Base-by-base conservation (phyloP, 2,329 filamentous ascomycete genomes). In the Aspergillus felis region DNA sequence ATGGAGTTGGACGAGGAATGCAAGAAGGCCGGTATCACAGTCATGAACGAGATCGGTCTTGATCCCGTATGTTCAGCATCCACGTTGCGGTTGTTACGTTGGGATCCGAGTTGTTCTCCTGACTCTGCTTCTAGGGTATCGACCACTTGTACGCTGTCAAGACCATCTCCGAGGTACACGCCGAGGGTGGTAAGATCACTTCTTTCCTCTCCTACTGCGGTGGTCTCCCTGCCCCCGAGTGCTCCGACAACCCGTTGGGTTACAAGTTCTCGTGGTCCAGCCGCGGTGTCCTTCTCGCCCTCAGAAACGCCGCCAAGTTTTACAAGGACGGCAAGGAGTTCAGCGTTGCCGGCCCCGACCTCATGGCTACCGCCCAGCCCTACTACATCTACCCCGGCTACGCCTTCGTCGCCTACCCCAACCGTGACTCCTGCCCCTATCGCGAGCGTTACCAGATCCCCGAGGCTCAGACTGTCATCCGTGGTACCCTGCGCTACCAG, bases 1-100 rank as follows among this genome's bases (percentile, higher is more conserved):
- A 77, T 88, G 79, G 93, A 92, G 80, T 86, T 97, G 52, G 89
- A 97, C 69, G 81, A 87, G 68, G 81, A 88, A 67, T 86, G 84
- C 74, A 96, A 96, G 83, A 89, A 88, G 62, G 93, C 93, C 20
- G 92, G 92, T 60, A 97, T 97, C 73, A 96, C 91, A 10, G 92
- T 97, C 72, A 92, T 97, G 89, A 97, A 97, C 79, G 93, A 97
- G 84, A 95, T 96, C 71, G 91, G 91, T 61, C 71, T 89, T 59
- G 76, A 79, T 61, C 72, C 71, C 42, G 70, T 71, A 58, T 22
- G 68, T 64, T 52, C n/a, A n/a, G 20, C 42, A 9, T 24, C 8
- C 22, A 35, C 47, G 14, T 53, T n/a, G 27, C 2, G 50, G 50
- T 20, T 8, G 29, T 14, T 1, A 22, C 6, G 10, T 8, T 9